Evolutionary conservation across 2,329 filamentous ascomycete genomes (phyloP).

Genomic region (Hypoxylon sp.): DNA sequence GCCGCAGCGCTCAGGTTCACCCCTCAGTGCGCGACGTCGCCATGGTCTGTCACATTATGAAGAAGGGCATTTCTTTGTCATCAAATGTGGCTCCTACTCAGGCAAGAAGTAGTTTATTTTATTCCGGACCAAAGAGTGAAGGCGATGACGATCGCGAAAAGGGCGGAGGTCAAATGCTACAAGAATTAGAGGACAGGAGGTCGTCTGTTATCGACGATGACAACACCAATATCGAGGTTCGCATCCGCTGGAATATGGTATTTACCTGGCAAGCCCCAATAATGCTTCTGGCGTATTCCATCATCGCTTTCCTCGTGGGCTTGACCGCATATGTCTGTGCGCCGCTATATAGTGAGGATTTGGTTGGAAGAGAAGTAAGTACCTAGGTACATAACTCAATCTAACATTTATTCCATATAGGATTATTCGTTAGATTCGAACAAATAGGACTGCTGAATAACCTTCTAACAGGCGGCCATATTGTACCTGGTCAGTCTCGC

Average conservation of each 20-base stretch:
- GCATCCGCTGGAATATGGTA: slow-evolving; percentile 52
- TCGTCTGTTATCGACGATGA: background rate
- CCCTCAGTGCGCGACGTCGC: slow-evolving; percentile 26
- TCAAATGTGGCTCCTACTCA: background rate
- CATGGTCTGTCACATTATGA: slow-evolving; percentile 42
- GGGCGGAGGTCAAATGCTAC: background rate
- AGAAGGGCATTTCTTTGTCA: slow-evolving; percentile 26
- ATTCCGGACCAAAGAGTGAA: background rate
- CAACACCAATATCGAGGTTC: slow-evolving; percentile 14
- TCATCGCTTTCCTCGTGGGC: slow-evolving; percentile 47
- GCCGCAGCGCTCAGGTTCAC: background rate
- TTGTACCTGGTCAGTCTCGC: slow-evolving; percentile 46
- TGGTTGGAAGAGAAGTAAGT: slow-evolving; percentile 44
- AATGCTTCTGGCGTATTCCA: slow-evolving; percentile 51
- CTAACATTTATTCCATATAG: background rate
- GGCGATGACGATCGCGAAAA: slow-evolving; percentile 5
- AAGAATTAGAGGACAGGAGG: background rate
- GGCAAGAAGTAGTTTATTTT: background rate
- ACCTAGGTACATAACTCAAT: no score
- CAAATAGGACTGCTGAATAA: slow-evolving; percentile 1
- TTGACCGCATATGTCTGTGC: slow-evolving; percentile 48
- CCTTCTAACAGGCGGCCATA: slow-evolving; percentile 37
- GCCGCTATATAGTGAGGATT: slow-evolving; percentile 45
- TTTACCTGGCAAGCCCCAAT: slow-evolving; percentile 54
- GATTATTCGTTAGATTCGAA: background rate